Conservation (phyloP, 176 grass and related monocot genomes). For the Raddia guianensis region DNA sequence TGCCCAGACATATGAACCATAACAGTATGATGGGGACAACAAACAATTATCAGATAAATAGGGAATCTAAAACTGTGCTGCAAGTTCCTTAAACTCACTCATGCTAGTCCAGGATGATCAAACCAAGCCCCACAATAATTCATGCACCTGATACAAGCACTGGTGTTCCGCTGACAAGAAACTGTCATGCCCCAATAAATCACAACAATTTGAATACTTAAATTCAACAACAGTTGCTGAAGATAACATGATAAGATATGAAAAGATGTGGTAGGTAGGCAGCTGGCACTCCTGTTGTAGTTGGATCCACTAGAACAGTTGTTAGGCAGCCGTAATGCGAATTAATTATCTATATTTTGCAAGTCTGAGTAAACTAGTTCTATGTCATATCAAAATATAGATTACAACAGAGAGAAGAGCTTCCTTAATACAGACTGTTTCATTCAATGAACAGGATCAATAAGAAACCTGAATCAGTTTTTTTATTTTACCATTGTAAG, state of each 20-base stretch:
- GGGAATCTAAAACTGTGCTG: constrained; percentile 8
- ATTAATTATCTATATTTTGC: constrained; percentile 32
- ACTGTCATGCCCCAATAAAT: constrained; percentile 4
- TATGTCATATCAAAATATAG: constrained; percentile 30
- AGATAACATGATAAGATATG: constrained; percentile 22
- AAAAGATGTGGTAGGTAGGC: constrained; percentile 6
- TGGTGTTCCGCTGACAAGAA: constrained; percentile 23
- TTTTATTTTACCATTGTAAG: neutral
- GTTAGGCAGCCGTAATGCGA: constrained; percentile 20
- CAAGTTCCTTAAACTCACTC: constrained; percentile 28
- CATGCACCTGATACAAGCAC: constrained; percentile 13
- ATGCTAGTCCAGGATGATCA: constrained; percentile 1
- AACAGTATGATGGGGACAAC: neutral
- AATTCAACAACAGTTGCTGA: neutral
- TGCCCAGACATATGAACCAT: neutral
- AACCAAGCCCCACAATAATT: constrained; percentile 23
- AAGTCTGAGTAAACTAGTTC: constrained; percentile 23
- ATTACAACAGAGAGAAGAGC: neutral
- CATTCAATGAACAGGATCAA: constrained; percentile 1
- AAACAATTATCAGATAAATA: constrained; percentile 13
- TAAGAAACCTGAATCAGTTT: neutral
- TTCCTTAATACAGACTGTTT: neutral
- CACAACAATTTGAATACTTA: constrained; percentile 22
- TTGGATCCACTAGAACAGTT: constrained; percentile 10
- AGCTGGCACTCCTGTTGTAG: constrained; percentile 18